Base-by-base conservation (phyloP, 2,329 filamentous ascomycete genomes). In the Fusarium sp. region DNA sequence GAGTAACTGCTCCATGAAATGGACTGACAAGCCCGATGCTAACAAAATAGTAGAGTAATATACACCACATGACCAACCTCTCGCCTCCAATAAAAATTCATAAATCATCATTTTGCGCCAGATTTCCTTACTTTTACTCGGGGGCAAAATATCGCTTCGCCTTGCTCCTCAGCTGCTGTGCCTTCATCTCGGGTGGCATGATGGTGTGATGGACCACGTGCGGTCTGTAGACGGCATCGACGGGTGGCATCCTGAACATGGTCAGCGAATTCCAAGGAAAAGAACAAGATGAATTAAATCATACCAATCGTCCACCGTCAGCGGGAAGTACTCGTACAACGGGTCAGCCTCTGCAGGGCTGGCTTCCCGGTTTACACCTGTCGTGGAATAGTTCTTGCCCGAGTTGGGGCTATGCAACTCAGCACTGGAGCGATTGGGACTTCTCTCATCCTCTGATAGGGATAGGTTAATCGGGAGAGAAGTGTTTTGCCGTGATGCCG, bases 251-350 rank as follows among this genome's bases (percentile, higher is more conserved):
- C 92, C 90, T 90, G 52, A 54, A 31, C 14, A 39, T 39, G 3
- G 52, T 80, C 71, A 80, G 72, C 64, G 60, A 65, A 18, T 29
- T 22, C 14, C 43, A 24, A 58, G 39, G n/a, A 41, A 6, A 48
- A 66, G 27, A 43, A 29, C 20, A n/a, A 39, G 45, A 22, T 37
- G 8, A 80, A 35, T 31, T 31, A 39, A 22, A 56, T 64, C 84
- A 78, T 81, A 90, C 93, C 93, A 98, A 80, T 98, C 95, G 81
- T 98, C 95, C 68, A 98, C 85, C 58, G 93, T 95, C 18, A 98
- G 87, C 0, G 95, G 95, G 74, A 98, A 98, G 81, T 98, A 98
- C 84, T 98, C 95, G 81, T 98, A 98, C 20, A 98, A 85, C 74
- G 95, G 86, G 82, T 98, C 95, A 1, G 92, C 92, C 76, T 92